A percentile compares a stretch with the other conserved stretches of the same genome.
These are phyloP conservation scores for Alternaria brassicicola DNA, from an alignment of 2,329 filamentous ascomycete species.

Conservation along the genomic window DNA sequence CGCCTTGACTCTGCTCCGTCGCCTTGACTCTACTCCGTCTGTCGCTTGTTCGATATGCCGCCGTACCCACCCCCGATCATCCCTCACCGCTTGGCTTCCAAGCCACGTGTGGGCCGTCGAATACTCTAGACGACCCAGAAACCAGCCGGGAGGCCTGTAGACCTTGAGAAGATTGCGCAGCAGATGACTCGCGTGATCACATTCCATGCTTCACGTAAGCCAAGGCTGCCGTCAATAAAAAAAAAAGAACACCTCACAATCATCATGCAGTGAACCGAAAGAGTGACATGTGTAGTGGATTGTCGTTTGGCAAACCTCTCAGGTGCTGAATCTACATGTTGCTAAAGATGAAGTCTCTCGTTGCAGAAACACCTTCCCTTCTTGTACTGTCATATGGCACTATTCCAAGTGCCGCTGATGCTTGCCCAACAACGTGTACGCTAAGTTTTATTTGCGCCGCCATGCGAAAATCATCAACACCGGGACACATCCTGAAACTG, in stretches of 20 bases:
- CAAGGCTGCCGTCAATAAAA: background rate
- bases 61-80: background rate
- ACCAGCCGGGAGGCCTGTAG: background rate
- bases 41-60: background rate
- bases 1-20: background rate
- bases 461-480: constrained; percentile 24
- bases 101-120: constrained; percentile 2
- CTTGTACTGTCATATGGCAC: constrained; percentile 15
- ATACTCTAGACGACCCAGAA: background rate
- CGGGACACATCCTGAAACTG: constrained; percentile 14
- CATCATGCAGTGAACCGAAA: background rate
- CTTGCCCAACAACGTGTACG: constrained; percentile 20
- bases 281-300: constrained; percentile 1
- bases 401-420: constrained; percentile 24
- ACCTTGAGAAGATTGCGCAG: background rate
- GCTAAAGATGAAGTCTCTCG: constrained; percentile 14
- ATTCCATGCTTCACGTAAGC: background rate
- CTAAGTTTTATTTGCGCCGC: constrained; percentile 27
- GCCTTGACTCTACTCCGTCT: background rate
- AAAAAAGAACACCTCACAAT: background rate
- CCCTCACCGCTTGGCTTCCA: constrained; percentile 1
- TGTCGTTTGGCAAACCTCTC: constrained; percentile 7
- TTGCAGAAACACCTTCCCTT: constrained; percentile 10
- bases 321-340: constrained; percentile 10
- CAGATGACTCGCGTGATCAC: constrained; percentile 10